phyloP scores from a whole-genome alignment of 495 filamentous ascomycete species.

The Staphylotrichum longicolle region DNA sequence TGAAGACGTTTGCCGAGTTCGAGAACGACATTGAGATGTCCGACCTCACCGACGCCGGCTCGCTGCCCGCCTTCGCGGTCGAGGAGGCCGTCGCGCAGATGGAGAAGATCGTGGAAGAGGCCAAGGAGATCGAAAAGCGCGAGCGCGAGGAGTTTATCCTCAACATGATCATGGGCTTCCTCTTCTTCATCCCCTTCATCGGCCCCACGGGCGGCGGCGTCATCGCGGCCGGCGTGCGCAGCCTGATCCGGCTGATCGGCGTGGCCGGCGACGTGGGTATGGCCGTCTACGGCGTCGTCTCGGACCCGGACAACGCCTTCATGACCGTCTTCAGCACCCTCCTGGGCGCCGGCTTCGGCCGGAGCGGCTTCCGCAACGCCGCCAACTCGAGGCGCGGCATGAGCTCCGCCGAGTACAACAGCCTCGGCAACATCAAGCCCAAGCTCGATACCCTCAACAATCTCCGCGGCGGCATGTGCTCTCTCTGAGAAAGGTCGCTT shows the following conservation, averaged over 20 bases:
- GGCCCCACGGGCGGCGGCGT: not conserved
- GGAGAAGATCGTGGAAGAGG: not conserved
- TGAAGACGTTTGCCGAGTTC: slow-evolving; percentile 5
- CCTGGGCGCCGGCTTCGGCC: slow-evolving; percentile 1
- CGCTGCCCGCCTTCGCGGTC: slow-evolving; percentile 5
- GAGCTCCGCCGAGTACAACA: not conserved
- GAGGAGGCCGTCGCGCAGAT: slow-evolving; percentile 1
- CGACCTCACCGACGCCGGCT: slow-evolving; percentile 1
- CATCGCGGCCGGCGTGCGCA: not conserved
- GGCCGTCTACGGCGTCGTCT: slow-evolving; percentile 6
- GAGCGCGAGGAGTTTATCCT: slow-evolving; percentile 3
- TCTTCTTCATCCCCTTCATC: slow-evolving; percentile 7
- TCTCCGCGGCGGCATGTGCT: slow-evolving; percentile 3
- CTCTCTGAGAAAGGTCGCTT: not conserved
- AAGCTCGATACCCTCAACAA: slow-evolving; percentile 6
- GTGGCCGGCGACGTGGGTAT: not conserved
- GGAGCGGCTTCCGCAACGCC: not conserved
- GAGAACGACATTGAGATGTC: slow-evolving; percentile 2
- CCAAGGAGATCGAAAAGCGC: not conserved
- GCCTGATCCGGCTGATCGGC: slow-evolving; percentile 1
- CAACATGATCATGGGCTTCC: slow-evolving; percentile 6
- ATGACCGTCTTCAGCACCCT: slow-evolving; percentile 7
- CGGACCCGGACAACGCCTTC: slow-evolving; percentile 2
- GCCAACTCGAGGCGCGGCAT: slow-evolving; percentile 7
- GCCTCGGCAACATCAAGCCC: slow-evolving; percentile 3